Conservation (phyloP, 306 rosid genomes). For the Rubus idaeus region DNA sequence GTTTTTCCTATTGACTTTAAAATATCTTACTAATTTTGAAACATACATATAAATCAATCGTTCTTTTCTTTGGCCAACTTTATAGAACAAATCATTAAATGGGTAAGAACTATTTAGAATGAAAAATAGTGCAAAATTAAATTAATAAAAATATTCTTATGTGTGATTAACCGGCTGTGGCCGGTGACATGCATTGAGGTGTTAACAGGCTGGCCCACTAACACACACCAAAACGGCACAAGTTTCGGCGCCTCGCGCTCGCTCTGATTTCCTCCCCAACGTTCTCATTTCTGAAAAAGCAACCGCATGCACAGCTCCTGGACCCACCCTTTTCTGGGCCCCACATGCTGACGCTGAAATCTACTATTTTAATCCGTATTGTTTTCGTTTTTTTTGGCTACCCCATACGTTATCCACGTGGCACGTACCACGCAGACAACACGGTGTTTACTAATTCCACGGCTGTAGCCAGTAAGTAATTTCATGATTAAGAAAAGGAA, state of each 20-base stretch:
- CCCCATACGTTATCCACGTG: background rate
- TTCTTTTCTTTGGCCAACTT: no score
- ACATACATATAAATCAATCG: no score
- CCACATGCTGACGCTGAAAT: background rate
- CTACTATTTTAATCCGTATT: no score
- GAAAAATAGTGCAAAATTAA: no score
- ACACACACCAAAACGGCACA: constrained; percentile 17
- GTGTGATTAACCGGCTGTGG: constrained; percentile 28
- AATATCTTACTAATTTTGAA: no score
- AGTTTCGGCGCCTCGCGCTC: constrained; percentile 42
- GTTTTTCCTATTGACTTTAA: no score
- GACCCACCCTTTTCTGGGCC: background rate
- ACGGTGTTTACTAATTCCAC: background rate
- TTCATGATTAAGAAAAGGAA: background rate
- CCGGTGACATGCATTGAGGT: constrained; percentile 16
- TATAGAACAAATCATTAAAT: no score
- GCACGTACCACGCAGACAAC: background rate
- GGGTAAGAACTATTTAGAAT: no score
- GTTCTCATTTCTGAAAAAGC: constrained; percentile 31
- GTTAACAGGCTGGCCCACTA: constrained; percentile 8
- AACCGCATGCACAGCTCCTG: constrained; percentile 13
- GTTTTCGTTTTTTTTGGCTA: no score
- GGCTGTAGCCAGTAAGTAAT: background rate
- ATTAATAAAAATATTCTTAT: background rate
- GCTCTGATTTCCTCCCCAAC: background rate